Percentiles rank a stretch among this genome's conserved stretches.
Conservation (phyloP, 2,329 filamentous ascomycete species). For the Trichophyton benhamiae region DNA sequence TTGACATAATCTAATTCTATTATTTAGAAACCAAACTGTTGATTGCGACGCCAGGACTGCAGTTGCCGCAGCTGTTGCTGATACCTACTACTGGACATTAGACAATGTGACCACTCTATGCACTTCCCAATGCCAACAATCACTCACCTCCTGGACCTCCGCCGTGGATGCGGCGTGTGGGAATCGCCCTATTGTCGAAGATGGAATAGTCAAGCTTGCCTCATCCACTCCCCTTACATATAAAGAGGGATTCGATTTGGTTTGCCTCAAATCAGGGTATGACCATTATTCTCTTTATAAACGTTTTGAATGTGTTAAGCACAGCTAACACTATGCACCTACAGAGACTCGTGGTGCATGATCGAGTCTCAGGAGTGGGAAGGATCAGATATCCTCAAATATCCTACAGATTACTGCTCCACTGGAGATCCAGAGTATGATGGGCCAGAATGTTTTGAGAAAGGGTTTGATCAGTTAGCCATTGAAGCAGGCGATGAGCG, state of each 20-base stretch:
- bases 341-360: background rate
- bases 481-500: background rate
- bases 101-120: background rate
- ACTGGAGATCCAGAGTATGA: background rate
- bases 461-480: background rate
- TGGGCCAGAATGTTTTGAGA: background rate
- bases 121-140: background rate
- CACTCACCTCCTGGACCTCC: background rate
- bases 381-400: background rate
- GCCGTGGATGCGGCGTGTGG: background rate
- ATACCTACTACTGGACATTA: background rate
- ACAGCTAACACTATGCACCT: background rate
- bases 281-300: background rate
- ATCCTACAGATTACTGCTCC: background rate
- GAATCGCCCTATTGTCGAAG: background rate
- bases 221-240: background rate
- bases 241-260: background rate
- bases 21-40: background rate
- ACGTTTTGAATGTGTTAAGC: background rate
- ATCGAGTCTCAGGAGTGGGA: background rate
- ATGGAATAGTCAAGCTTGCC: background rate
- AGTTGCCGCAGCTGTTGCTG: background rate
- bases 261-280: background rate
- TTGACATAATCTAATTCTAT: background rate
- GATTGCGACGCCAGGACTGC: background rate